Base-by-base conservation (phyloP, 768 basidiomycete species). In the Leccinum subgranulosum region DNA sequence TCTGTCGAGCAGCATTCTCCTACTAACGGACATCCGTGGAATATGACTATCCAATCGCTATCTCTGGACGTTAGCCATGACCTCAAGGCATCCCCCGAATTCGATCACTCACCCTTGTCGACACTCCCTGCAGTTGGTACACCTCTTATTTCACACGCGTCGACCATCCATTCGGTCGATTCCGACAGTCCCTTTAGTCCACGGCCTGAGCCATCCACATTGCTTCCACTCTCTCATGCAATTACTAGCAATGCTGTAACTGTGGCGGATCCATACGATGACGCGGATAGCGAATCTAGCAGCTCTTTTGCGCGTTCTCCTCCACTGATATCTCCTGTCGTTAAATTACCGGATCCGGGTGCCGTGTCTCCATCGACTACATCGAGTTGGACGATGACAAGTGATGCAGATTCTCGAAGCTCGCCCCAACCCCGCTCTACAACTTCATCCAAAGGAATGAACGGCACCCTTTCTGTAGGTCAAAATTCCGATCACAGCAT, bases 51-150 rank as follows among this genome's bases (percentile, higher is more conserved):
- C 41, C 60, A 21, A 51, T 48, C 65, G 9, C 23, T 56, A 17
- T 53, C 61, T 53, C 36, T 63, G 12, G 59, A 60, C 9, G 31
- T 31, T 34, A 36, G 17, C 2, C 41, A 58, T 21, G 51, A 64
- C 36, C 14, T 47, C 17, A 64, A 62, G 45, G 50, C 43, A 12
- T 65, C 60, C 9, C 59, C 61, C 23, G 62, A 69, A 3, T 61
- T 65, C 29, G 29, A 73, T 27, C 72, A 70, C 52, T 65, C 71
- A 10, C 72, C 72, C n/a, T 58, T 73, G 43, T 72, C 70, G 23
- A 70, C 57, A 11, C 29, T 72, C 52, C 70, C 71, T 2, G 55
- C 58, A 17, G 68, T 72, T 6, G 71, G 71, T 43, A 72, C 72
- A 29, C 71, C 71, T 21, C 54, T 61, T n/a, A 33, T 64, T 43